Conservation (phyloP, 192 early-diverging fungal species). For the Backusella liffmaniae region DNA sequence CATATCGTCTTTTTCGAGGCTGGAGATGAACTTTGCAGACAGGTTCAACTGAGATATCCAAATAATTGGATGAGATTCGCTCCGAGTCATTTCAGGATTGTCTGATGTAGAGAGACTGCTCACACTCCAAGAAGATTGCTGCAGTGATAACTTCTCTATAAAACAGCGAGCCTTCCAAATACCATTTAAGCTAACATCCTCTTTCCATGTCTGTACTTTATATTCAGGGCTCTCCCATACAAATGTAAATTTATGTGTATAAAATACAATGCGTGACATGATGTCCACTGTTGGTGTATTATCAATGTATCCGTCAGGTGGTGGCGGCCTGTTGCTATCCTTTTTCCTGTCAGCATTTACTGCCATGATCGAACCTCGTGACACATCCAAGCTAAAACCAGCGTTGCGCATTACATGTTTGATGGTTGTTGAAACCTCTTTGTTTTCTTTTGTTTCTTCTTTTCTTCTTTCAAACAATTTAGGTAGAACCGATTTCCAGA, state of each 20-base stretch:
- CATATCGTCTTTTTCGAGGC: background rate
- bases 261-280: background rate
- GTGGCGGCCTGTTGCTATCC: background rate
- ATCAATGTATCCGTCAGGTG: background rate
- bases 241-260: background rate
- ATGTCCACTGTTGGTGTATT: background rate
- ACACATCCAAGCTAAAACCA: background rate
- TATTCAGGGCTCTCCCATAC: background rate
- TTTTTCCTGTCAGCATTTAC: background rate
- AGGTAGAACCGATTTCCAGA: background rate
- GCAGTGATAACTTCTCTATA: background rate
- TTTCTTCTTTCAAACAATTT: background rate
- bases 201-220: background rate
- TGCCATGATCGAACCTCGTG: background rate
- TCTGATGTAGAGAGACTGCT: background rate
- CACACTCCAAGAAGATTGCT: background rate
- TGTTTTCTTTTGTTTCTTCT: background rate
- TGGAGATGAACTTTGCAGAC: background rate
- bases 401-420: background rate
- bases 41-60: slow-evolving; percentile 7
- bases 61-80: background rate
- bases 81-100: background rate
- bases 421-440: background rate
- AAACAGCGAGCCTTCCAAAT: background rate
- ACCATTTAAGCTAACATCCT: background rate